Evolutionary conservation across 805 yeast species (phyloP), one percentile per base, ranked within the genome.

Genomic region (Suhomyces sp.): DNA sequence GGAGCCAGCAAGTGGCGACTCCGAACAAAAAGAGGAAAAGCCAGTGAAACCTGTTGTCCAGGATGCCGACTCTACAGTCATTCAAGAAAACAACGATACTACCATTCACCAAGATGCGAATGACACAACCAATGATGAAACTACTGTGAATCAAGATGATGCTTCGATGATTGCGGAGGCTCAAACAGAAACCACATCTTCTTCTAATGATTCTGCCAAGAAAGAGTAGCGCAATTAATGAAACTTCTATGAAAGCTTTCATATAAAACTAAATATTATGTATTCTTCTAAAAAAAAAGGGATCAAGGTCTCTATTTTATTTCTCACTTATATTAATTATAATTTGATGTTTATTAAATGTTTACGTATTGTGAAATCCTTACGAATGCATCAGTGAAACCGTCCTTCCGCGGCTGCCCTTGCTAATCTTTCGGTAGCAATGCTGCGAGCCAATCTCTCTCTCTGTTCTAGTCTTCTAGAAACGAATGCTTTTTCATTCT

Each of bases 401-500:
- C 62, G 61, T 10, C 78, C 77, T 54, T 75, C 79, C 0, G 77
- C 79, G 8, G 78, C 81, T 2, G 79, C 80, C 49, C 73, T 65
- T 1, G 80, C 81, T 26, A 76, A 59, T 36, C 81, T 65, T 60
- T 83, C 86, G 1, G 86, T 81, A 3, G 82, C 78, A 44, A 82
- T 71, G 41, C 81, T 78, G 51, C 78, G 80, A 0, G 85, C 82
- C 50, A 82, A 70, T 24, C 79, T 70, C 51, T 85, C 89, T 49
- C 93, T 73, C 61, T 83, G 86, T 23, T 80, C 82, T 38, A 89
- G 64, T 47, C 90, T 74, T 55, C 75, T 72, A 8, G 80, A 74
- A 3, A 89, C 90, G 64, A 76, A 86, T 1, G 76, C 76, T 41
- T 73, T 71, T 48, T 86, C 86, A 22, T 84, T 88, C 54, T 85